These are phyloP conservation scores for Apiospora phragmitis DNA, from an alignment of 2,329 filamentous ascomycete species.

Conservation along the genomic window DNA sequence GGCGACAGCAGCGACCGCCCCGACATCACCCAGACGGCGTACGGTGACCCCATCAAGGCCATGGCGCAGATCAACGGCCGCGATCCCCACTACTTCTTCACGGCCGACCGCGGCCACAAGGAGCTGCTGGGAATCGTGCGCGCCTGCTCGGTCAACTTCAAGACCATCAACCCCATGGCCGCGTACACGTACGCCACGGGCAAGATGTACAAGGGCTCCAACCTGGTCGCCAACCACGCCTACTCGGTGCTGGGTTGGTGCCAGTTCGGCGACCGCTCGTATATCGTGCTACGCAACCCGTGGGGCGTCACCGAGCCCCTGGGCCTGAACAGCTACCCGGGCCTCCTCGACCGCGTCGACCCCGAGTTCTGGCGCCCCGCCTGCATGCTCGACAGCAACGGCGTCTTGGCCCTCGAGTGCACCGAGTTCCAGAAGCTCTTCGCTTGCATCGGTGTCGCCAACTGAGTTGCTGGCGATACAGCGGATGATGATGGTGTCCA, in stretches of 20 bases:
- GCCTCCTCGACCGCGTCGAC: slow-evolving; percentile 39
- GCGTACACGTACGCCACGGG: slow-evolving; percentile 42
- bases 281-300: slow-evolving; percentile 45
- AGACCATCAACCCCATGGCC: slow-evolving; percentile 44
- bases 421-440: slow-evolving; percentile 39
- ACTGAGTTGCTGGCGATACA: slow-evolving; percentile 17
- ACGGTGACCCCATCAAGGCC: slow-evolving; percentile 45
- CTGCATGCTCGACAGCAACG: slow-evolving; percentile 36
- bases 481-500: neutral
- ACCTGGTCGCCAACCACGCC: slow-evolving; percentile 46
- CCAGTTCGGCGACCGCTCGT: slow-evolving; percentile 36
- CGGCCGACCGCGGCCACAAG: slow-evolving; percentile 30
- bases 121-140: slow-evolving; percentile 41
- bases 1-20: slow-evolving; percentile 33
- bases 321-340: slow-evolving; percentile 40
- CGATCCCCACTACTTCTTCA: slow-evolving; percentile 38
- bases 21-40: slow-evolving; percentile 41
- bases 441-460: slow-evolving; percentile 30
- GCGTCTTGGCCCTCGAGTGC: slow-evolving; percentile 38
- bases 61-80: slow-evolving; percentile 45
- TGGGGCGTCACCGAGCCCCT: slow-evolving; percentile 45
- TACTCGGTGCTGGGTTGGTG: slow-evolving; percentile 43
- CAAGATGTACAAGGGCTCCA: slow-evolving; percentile 38
- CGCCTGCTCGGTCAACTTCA: slow-evolving; percentile 40
- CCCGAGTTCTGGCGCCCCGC: slow-evolving; percentile 39